These are phyloP conservation scores for Kodamaea lidongshanica DNA, from an alignment of 805 yeast species.

Conservation along the genomic window DNA sequence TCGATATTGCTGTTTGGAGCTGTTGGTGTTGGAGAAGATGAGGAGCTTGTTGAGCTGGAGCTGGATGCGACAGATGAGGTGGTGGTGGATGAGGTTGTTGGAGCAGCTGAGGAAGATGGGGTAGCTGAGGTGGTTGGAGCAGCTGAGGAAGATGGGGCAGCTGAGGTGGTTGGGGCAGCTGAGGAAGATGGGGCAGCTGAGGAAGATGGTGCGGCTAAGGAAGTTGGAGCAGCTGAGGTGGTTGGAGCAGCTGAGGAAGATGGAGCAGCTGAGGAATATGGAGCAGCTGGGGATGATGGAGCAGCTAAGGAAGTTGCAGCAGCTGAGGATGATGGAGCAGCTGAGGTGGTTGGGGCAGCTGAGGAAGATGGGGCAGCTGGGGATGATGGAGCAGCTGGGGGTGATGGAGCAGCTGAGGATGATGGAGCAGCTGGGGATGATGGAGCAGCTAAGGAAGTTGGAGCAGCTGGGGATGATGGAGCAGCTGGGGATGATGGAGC, in stretches of 20 bases:
- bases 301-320: background rate
- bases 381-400: conserved; percentile 4
- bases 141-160: conserved; percentile 2
- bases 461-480: background rate
- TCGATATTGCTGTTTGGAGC: conserved; percentile 3
- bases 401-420: too few species aligned
- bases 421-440: too few species aligned
- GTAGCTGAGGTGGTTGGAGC: conserved; percentile 3
- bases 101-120: conserved; percentile 4
- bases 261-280: conserved; percentile 1
- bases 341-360: conserved; percentile 2
- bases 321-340: conserved; percentile 8
- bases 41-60: conserved; percentile 3
- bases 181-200: conserved; percentile 1
- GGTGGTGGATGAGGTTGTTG: conserved; percentile 7
- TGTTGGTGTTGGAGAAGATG: conserved; percentile 4
- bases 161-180: conserved; percentile 2
- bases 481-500: conserved; percentile 1
- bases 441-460: too few species aligned
- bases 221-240: background rate
- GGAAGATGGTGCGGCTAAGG: conserved; percentile 1
- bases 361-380: conserved; percentile 2
- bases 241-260: conserved; percentile 1
- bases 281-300: conserved; percentile 1
- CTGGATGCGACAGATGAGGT: background rate